These are phyloP conservation scores for Xylariaceae sp. DNA, from an alignment of 2,329 filamentous ascomycete species.

Conservation along the genomic window DNA sequence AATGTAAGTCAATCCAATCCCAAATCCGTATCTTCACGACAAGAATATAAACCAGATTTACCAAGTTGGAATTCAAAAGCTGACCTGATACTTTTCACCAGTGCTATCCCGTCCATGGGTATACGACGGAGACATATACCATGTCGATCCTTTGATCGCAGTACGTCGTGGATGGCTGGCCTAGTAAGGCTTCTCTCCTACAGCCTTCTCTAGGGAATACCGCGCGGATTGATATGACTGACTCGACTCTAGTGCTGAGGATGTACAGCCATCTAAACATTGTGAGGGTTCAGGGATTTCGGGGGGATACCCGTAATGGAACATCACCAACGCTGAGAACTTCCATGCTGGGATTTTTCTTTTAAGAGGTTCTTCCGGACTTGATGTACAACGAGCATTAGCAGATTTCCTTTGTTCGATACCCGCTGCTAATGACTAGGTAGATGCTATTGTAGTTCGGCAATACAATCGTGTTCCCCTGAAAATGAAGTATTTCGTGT, in stretches of 20 bases:
- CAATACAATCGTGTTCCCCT: not conserved
- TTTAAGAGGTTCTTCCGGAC: no score
- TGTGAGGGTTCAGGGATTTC: not conserved
- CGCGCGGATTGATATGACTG: not conserved
- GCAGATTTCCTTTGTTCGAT: no score
- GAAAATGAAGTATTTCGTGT: not conserved
- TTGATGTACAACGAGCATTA: no score
- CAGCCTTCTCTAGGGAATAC: not conserved
- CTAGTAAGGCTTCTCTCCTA: not conserved
- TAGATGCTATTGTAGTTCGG: no score
- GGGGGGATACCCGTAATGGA: not conserved
- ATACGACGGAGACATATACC: no score
- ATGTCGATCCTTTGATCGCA: no score
- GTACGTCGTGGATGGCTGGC: no score
- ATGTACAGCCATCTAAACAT: not conserved
- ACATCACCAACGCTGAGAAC: no score
- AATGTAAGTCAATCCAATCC: constrained; percentile 15
- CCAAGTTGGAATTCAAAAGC: not conserved
- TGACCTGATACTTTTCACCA: constrained; percentile 7
- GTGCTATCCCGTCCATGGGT: constrained; percentile 21
- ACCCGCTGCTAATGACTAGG: no score
- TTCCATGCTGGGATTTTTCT: no score
- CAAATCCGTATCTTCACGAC: not conserved
- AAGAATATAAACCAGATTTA: not conserved
- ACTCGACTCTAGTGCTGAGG: not conserved